phyloP scores from a whole-genome alignment of 768 basidiomycete genomes.

The Boletus tomentosulus region DNA sequence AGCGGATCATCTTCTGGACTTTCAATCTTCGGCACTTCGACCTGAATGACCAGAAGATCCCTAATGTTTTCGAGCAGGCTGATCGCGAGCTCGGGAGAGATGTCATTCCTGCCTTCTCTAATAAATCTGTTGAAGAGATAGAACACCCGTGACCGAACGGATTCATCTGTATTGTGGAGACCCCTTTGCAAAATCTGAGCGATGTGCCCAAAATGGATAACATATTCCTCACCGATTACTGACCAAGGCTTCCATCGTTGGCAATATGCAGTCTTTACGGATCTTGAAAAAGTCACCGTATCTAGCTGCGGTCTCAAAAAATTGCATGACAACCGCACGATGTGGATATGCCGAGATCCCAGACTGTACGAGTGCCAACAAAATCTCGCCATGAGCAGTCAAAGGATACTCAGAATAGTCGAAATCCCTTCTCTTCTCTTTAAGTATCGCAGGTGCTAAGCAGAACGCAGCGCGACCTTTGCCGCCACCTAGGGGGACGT shows the following conservation, averaged over 20 bases:
- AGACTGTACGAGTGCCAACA: slow-evolving; percentile 78
- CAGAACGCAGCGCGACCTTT: slow-evolving; percentile 88
- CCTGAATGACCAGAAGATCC: slow-evolving; percentile 74
- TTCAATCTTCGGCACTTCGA: slow-evolving; percentile 74
- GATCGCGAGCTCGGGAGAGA: slow-evolving; percentile 66
- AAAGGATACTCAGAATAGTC: slow-evolving; percentile 81
- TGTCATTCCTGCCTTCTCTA: slow-evolving; percentile 73
- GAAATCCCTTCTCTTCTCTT: slow-evolving; percentile 59
- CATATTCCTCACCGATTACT: slow-evolving; percentile 59
- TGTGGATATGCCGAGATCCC: slow-evolving; percentile 81
- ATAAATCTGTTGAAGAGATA: slow-evolving; percentile 94
- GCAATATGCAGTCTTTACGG: slow-evolving; percentile 82
- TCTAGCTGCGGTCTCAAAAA: slow-evolving; percentile 88
- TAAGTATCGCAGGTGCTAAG: slow-evolving; percentile 63
- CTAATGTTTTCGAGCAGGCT: slow-evolving; percentile 69
- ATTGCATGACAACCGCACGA: slow-evolving; percentile 79
- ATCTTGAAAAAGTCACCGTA: slow-evolving; percentile 98
- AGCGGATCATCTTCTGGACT: slow-evolving; percentile 70
- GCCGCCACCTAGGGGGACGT: slow-evolving; percentile 49
- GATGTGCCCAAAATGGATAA: background rate
- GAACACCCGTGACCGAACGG: slow-evolving; percentile 73
- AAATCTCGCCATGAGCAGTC: slow-evolving; percentile 86
- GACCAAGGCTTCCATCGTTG: slow-evolving; percentile 85
- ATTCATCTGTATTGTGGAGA: slow-evolving; percentile 70
- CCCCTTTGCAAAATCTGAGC: slow-evolving; percentile 50